Base-by-base conservation (phyloP, 139 green algal genomes). In the Yamagishiella unicocca region DNA sequence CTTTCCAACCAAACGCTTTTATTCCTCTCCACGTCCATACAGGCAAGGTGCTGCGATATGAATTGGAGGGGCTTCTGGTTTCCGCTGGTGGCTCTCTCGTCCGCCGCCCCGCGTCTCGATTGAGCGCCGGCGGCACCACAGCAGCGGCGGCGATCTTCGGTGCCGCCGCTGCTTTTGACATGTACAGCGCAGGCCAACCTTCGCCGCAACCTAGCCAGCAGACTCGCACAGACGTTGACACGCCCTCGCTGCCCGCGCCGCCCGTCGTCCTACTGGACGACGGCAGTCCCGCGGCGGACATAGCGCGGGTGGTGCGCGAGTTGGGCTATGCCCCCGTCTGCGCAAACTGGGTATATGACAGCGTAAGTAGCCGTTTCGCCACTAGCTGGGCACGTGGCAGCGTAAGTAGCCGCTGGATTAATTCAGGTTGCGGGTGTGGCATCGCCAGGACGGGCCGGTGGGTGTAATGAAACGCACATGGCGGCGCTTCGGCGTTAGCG, bases 1-100 rank as follows among this genome's bases (percentile, higher is more conserved):
- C 50, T 58, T 17, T 17, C 50, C 17, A 58, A 58, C 12, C 50
- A 25, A 58, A 12, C 50, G 50, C 50, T 58, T 58, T n/a, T 67
- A n/a, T n/a, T n/a, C n/a, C n/a, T n/a, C n/a, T 17, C 50, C 50
- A 25, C 50, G 50, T 17, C 17, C 50, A 12, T 58, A 17, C 58
- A 67, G 58, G 22, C 58, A 67, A 67, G 58, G 58, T 67, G 19
- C 58, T n/a, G 6, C 58, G 58, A 9, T 1, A 31, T 1, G 46
- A 82, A 5, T 33, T 82, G 33, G 75, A 82, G 31, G 75, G 31
- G 2, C 50, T 82, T 31, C 75, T 82, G 31, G 50, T 50, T 50
- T 33, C 50, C 22, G 46, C 75, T 0, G 75, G 75, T 1, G 75
- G n/a, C 33, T 33, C 31, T 22, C 22, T 82, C 22, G 75, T 82